Evolutionary conservation across 306 rosid genomes (phyloP).

Genomic region (Medicago ruthenica): DNA sequence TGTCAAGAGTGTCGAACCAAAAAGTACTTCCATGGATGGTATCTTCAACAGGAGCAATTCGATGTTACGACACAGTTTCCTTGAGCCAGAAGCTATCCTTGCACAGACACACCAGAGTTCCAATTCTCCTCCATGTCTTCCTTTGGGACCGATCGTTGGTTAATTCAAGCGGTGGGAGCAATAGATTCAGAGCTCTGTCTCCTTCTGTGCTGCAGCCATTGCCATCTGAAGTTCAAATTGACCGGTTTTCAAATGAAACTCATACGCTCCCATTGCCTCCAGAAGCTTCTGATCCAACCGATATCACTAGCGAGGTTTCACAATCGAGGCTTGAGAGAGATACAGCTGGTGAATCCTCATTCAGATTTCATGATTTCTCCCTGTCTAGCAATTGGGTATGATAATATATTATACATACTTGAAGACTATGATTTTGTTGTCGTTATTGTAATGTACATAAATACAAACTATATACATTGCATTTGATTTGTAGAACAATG

Average conservation of each 20-base stretch:
- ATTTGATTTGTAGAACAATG: slow-evolving; percentile 6
- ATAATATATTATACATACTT: slow-evolving; percentile 8
- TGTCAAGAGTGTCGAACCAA: slow-evolving; percentile 83
- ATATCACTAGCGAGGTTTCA: slow-evolving; percentile 35
- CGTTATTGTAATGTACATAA: slow-evolving; percentile 14
- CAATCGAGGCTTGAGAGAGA: slow-evolving; percentile 59
- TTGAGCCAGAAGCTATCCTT: slow-evolving; percentile 88
- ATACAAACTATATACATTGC: slow-evolving; percentile 15
- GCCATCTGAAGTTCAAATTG: slow-evolving; percentile 56
- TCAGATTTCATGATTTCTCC: slow-evolving; percentile 84
- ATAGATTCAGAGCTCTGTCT: slow-evolving; percentile 41
- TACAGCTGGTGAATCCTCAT: slow-evolving; percentile 78
- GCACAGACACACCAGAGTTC: slow-evolving; percentile 79
- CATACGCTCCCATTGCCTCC: slow-evolving; percentile 62
- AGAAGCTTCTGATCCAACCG: slow-evolving; percentile 43
- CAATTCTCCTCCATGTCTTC: slow-evolving; percentile 72
- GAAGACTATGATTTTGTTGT: slow-evolving; percentile 5
- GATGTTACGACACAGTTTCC: slow-evolving; percentile 88
- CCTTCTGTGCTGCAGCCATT: slow-evolving; percentile 51
- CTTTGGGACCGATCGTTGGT: slow-evolving; percentile 69
- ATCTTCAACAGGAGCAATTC: slow-evolving; percentile 85
- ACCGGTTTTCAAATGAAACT: slow-evolving; percentile 54
- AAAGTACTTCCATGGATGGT: slow-evolving; percentile 95
- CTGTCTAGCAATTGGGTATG: slow-evolving; percentile 83
- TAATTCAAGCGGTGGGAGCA: slow-evolving; percentile 46